Evolutionary conservation across 306 rosid species (phyloP).

Genomic region (Mimosa pudica): DNA sequence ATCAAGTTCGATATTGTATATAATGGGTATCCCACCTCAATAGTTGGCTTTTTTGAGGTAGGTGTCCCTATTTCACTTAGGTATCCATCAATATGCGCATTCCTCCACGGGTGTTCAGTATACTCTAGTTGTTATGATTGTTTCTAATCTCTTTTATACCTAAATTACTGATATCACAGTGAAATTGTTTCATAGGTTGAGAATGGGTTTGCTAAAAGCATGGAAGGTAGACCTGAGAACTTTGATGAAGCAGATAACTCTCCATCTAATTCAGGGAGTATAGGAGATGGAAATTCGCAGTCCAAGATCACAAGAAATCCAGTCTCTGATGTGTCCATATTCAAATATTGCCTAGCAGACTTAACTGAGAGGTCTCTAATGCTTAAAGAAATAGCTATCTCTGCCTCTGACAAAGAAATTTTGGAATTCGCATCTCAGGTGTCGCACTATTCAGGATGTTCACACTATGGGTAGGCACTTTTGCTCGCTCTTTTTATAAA

Average conservation of each 20-base stretch:
- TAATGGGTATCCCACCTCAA: no score
- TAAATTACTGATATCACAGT: constrained; percentile 20
- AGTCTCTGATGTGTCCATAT: constrained; percentile 71
- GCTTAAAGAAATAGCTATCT: constrained; percentile 83
- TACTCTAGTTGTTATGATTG: neutral
- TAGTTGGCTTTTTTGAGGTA: no score
- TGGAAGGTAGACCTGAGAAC: constrained; percentile 47
- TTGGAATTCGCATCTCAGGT: constrained; percentile 66
- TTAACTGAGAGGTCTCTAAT: constrained; percentile 75
- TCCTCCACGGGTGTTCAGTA: neutral
- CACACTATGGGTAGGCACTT: constrained; percentile 81
- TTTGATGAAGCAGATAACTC: constrained; percentile 57
- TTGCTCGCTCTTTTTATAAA: constrained; percentile 4
- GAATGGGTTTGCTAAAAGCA: constrained; percentile 50
- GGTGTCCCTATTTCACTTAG: no score
- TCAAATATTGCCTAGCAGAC: constrained; percentile 83
- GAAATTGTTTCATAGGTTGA: constrained; percentile 55
- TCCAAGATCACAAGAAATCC: constrained; percentile 53
- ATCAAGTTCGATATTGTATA: no score
- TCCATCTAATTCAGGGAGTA: constrained; percentile 71
- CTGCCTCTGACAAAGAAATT: constrained; percentile 64
- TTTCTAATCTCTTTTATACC: constrained; percentile 24
- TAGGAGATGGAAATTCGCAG: constrained; percentile 55
- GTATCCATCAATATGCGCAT: neutral
- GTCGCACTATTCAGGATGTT: constrained; percentile 84